These are phyloP conservation scores for Nicotiana otophora DNA, from an alignment of 257 asterid species.

Conservation along the genomic window DNA sequence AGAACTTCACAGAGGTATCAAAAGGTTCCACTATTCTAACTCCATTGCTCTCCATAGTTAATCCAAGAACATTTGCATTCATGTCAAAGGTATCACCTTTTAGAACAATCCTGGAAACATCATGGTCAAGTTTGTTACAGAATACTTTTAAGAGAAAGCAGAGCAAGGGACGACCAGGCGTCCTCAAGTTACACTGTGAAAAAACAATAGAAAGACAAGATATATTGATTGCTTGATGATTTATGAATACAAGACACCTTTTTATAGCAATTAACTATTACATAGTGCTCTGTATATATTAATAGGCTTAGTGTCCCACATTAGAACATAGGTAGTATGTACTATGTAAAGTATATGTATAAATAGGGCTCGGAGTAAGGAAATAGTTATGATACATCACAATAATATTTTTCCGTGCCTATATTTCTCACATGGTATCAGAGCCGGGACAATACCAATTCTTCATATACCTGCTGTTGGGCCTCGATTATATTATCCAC, in stretches of 20 bases:
- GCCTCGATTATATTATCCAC: too few relatives aligned
- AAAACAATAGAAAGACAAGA: background rate
- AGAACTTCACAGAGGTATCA: constrained; percentile 61
- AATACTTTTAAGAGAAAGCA: background rate
- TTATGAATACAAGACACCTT: background rate
- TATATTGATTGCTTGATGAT: background rate
- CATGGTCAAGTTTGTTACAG: constrained; percentile 8
- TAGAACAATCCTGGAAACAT: constrained; percentile 66
- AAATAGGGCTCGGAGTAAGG: too few relatives aligned
- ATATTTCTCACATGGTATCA: too few relatives aligned
- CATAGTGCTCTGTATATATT: too few relatives aligned
- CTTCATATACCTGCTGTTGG: too few relatives aligned
- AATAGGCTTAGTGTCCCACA: too few relatives aligned
- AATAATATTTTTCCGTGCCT: too few relatives aligned
- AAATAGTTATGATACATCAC: too few relatives aligned
- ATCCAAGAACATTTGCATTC: constrained; percentile 68
- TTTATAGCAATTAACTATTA: background rate
- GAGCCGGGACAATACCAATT: too few relatives aligned
- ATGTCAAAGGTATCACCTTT: constrained; percentile 64
- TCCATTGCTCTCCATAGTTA: constrained; percentile 97
- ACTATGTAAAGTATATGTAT: too few relatives aligned
- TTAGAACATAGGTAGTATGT: too few relatives aligned
- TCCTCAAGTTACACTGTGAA: background rate
- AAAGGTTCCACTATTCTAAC: constrained; percentile 91
- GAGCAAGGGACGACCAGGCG: background rate